Evolutionary conservation across 148 eudicot genomes (phyloP), one percentile per base, ranked within the genome.

Genomic region (Silene conica): DNA sequence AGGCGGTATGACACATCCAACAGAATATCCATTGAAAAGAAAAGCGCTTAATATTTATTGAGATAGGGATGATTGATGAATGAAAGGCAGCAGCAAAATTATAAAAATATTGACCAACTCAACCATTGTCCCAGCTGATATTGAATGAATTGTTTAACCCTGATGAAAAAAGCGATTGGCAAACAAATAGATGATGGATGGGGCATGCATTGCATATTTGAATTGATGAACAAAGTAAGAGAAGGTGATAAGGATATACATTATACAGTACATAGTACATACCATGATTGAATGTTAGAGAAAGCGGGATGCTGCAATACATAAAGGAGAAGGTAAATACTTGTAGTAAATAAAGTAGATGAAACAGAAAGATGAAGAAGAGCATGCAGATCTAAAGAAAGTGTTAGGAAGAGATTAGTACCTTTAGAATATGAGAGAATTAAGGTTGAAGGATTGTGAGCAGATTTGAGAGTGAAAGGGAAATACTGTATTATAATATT

Each of bases 231-330:
- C 0, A 23, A 22, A 59, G 6, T 59, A 21, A 4, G 14, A 0
- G 1, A 26, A 26, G 28, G 1, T 26, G 28, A 26, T 26, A 26
- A 26, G 28, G 28, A 26, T 26, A 26, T 1, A 26, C 2, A 26
- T 0, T 5, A 8, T 21, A 23, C n/a, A n/a, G n/a, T n/a, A n/a
- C n/a, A n/a, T n/a, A 22, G 26, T 13, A 73, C 22, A 73, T 74
- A 79, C 82, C 82, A 79, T 79, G 74, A 74, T 56, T 57, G 28
- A 63, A 34, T 73, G 60, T 54, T 65, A 45, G 55, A 63, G 46
- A 45, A 52, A 22, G 31, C 8, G 8, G 72, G n/a, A 5, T 28
- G 34, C 74, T 34, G 74, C 57, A 79, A 61, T 60, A 26, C 28
- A 26, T 26, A 59, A 15, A 5, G 18, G 20, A 31, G 48, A 22